phyloP scores from a whole-genome alignment of 2,329 filamentous ascomycete species.

The Sarocladium brachiariae region DNA sequence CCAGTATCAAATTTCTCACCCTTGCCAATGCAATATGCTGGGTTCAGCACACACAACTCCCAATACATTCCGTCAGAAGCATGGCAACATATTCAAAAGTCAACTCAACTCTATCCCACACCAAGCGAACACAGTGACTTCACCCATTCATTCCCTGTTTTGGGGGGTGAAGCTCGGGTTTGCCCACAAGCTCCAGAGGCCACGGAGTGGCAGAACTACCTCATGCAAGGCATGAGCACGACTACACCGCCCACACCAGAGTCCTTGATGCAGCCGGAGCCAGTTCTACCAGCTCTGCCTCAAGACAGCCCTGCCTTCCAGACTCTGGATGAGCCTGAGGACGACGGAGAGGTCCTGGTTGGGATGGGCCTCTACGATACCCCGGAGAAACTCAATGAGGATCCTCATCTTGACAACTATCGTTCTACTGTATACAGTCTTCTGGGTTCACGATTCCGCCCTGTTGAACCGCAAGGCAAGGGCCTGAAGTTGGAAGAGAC shows the following conservation, averaged over 20 bases:
- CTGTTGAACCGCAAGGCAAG: conserved; percentile 51
- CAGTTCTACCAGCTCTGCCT: conserved; percentile 37
- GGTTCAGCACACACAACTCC: conserved; percentile 23
- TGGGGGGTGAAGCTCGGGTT: conserved; percentile 10
- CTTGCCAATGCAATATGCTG: conserved; percentile 39
- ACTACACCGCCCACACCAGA: conserved; percentile 55
- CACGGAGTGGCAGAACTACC: conserved; percentile 39
- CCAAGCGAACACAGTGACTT: conserved; percentile 16
- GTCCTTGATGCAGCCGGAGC: conserved; percentile 46
- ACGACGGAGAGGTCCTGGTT: conserved; percentile 66
- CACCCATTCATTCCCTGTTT: conserved; percentile 25
- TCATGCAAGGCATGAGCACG: conserved; percentile 35
- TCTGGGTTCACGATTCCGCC: conserved; percentile 41
- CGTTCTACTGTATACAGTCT: conserved; percentile 47
- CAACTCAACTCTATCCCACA: conserved; percentile 20
- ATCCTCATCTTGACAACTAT: conserved; percentile 47
- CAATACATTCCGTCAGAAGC: conserved; percentile 33
- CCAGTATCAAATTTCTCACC: conserved; percentile 50
- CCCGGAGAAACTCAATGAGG: conserved; percentile 49
- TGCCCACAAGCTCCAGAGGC: neutral
- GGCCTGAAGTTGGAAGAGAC: conserved; percentile 77
- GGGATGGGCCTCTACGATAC: conserved; percentile 77
- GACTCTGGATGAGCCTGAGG: conserved; percentile 43
- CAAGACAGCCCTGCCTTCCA: conserved; percentile 45
- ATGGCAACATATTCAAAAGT: conserved; percentile 28